A percentile compares a stretch with the other conserved stretches of the same genome.
Conservation (phyloP, 2,329 filamentous ascomycete genomes). For the Rasamsonia emersonii region DNA sequence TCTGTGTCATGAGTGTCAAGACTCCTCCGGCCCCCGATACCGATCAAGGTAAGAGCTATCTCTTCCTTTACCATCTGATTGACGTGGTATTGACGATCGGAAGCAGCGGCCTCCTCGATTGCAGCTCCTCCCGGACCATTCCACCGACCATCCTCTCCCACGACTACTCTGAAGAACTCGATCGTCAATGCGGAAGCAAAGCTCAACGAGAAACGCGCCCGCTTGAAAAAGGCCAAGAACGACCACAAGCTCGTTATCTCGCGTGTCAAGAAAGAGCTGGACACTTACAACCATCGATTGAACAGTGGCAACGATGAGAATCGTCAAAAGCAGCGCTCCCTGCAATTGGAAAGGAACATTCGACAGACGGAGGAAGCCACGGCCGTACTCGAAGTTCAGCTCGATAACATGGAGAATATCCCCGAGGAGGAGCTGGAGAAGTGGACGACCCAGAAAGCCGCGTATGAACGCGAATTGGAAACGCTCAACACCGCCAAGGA, state of each 20-base stretch:
- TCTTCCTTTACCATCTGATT: conserved; percentile 4
- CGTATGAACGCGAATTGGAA: conserved; percentile 48
- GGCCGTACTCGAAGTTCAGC: conserved; percentile 44
- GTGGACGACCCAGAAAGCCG: conserved; percentile 44
- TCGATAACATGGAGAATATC: conserved; percentile 47
- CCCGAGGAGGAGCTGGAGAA: conserved; percentile 49
- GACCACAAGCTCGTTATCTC: conserved; percentile 52
- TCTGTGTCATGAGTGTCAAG: conserved; percentile 54
- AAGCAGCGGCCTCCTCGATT: conserved; percentile 26
- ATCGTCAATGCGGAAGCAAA: conserved; percentile 54
- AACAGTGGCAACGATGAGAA: conserved; percentile 54
- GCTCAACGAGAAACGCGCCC: conserved; percentile 50
- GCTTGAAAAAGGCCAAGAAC: conserved; percentile 51
- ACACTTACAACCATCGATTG: conserved; percentile 49
- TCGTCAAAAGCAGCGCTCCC: conserved; percentile 51
- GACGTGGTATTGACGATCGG: conserved; percentile 6
- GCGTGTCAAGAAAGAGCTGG: conserved; percentile 54
- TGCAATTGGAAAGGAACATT: conserved; percentile 55
- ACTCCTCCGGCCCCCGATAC: conserved; percentile 51
- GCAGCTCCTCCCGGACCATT: conserved; percentile 47
- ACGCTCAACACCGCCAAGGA: conserved; percentile 42
- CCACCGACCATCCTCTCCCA: conserved; percentile 55
- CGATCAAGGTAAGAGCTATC: conserved; percentile 44
- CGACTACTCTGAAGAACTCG: conserved; percentile 57
- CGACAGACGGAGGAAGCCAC: conserved; percentile 56